Conservation (phyloP, 345 rosid species). For the Heritiera littoralis region DNA sequence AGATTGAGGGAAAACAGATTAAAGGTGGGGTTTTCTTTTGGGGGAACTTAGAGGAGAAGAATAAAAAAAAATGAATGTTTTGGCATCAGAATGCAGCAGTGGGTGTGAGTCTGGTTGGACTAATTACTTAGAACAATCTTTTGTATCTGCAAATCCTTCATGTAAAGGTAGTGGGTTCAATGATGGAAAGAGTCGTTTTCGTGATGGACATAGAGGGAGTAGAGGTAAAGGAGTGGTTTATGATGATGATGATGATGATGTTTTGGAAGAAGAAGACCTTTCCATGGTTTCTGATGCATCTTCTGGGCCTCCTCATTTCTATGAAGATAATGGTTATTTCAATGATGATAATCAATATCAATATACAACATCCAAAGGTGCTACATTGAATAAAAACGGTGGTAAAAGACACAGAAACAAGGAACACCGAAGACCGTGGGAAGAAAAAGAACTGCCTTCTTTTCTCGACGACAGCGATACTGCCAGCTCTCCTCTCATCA, state of each 20-base stretch:
- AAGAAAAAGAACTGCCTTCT: constrained; percentile 41
- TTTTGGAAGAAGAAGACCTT: constrained; percentile 63
- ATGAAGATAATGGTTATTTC: constrained; percentile 43
- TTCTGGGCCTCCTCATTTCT: constrained; percentile 84
- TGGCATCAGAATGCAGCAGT: constrained; percentile 63
- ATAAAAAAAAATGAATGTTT: constrained; percentile 40
- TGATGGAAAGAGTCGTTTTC: constrained; percentile 23
- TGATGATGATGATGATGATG: constrained; percentile 30
- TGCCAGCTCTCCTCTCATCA: constrained; percentile 78
- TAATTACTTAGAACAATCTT: constrained; percentile 78
- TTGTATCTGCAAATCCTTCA: constrained; percentile 37
- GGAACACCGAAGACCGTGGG: constrained; percentile 39
- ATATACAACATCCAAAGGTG: constrained; percentile 18
- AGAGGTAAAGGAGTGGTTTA: constrained; percentile 28
- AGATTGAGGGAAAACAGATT: not conserved
- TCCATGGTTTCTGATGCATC: constrained; percentile 99
- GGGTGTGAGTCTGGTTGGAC: constrained; percentile 99
- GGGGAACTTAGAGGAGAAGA: not conserved
- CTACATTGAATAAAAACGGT: constrained; percentile 19
- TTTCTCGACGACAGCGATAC: constrained; percentile 68
- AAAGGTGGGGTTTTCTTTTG: constrained; percentile 9
- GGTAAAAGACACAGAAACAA: constrained; percentile 40
- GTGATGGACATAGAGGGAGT: constrained; percentile 7
- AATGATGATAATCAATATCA: constrained; percentile 25
- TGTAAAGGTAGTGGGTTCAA: constrained; percentile 4